A percentile compares a stretch with the other conserved stretches of the same genome.
Evolutionary conservation across 176 grass and related monocot species (phyloP).

Genomic region (Zizania latifolia): DNA sequence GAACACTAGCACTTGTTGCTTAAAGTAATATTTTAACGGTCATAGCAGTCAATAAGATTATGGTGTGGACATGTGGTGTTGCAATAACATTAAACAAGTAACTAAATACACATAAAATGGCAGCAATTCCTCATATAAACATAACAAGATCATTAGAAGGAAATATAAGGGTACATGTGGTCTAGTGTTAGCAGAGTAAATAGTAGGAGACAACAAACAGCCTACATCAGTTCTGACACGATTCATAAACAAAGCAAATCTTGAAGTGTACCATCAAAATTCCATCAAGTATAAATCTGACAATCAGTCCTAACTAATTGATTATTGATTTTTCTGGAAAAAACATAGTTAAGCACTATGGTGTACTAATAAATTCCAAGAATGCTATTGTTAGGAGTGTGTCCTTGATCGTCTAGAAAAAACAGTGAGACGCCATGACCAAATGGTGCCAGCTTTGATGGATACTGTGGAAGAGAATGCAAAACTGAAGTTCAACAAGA

Average conservation of each 20-base stretch:
- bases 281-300: not conserved
- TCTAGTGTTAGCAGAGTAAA: not conserved
- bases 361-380: not conserved
- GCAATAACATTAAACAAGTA: conserved; percentile 17
- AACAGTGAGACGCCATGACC: not conserved
- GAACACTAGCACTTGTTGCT: not conserved
- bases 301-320: not conserved
- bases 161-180: not conserved
- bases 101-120: not conserved
- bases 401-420: not conserved
- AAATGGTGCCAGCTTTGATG: not conserved
- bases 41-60: not conserved
- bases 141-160: conserved; percentile 8
- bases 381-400: not conserved
- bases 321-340: not conserved
- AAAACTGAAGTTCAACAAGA: conserved; percentile 21
- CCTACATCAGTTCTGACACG: not conserved
- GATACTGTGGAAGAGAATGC: not conserved
- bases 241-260: conserved; percentile 5
- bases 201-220: not conserved
- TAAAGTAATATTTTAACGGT: not conserved
- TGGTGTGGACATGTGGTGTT: not conserved
- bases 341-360: no score
- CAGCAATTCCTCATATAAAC: not conserved
- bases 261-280: not conserved